Percentiles rank a stretch among this genome's conserved stretches.
phyloP scores from a whole-genome alignment of 345 rosid genomes.

The Hibiscus syriacus region DNA sequence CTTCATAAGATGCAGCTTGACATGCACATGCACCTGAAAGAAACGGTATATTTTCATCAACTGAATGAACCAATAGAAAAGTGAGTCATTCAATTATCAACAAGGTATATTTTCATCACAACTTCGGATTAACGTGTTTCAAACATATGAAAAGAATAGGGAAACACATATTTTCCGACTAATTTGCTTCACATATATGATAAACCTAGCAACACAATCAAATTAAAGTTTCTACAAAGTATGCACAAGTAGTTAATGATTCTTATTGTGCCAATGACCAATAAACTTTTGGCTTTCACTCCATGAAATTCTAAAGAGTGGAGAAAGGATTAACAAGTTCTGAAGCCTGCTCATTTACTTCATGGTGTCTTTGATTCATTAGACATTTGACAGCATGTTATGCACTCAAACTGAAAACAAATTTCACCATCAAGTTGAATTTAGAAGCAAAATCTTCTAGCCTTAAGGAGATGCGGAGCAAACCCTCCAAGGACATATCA shows the following conservation, averaged over 20 bases:
- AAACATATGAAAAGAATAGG: not conserved
- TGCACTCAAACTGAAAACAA: not conserved
- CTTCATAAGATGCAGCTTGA: constrained; percentile 67
- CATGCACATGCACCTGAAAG: constrained; percentile 70
- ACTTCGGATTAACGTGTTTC: not conserved
- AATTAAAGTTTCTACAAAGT: not conserved
- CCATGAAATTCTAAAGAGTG: not conserved
- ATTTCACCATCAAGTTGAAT: not conserved
- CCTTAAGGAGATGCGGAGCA: not conserved
- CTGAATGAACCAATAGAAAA: not conserved
- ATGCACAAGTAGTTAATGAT: not conserved
- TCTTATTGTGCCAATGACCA: not conserved
- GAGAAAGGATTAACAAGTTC: not conserved
- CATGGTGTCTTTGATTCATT: not conserved
- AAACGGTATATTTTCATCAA: constrained; percentile 4
- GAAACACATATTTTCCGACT: not conserved
- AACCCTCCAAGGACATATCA: not conserved
- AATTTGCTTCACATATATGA: not conserved
- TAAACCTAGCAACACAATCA: not conserved
- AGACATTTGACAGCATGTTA: not conserved
- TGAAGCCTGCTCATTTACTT: not conserved
- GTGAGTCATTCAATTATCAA: not conserved
- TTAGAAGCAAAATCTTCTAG: not conserved
- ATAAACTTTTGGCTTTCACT: not conserved
- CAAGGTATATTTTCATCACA: not conserved